Evolutionary conservation across 2,329 filamentous ascomycete species (phyloP).

Genomic region (Ascochyta lentis): DNA sequence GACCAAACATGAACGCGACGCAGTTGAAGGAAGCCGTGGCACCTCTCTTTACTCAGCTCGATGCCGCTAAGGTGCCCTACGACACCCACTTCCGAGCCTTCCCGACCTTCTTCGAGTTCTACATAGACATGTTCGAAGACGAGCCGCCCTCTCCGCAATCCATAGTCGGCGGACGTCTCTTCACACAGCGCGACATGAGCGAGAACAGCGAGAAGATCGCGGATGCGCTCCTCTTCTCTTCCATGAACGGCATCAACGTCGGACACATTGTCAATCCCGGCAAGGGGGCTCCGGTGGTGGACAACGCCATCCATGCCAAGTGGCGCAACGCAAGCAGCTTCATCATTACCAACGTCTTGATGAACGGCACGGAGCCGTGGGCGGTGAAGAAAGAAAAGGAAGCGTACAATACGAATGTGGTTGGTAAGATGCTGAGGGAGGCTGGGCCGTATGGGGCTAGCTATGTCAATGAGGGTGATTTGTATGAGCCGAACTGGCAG

Average conservation of each 20-base stretch:
- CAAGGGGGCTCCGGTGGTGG: slow-evolving; percentile 30
- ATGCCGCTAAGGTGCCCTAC: slow-evolving; percentile 42
- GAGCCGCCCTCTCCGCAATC: slow-evolving; percentile 39
- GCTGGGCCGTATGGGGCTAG: slow-evolving; percentile 40
- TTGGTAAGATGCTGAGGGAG: slow-evolving; percentile 40
- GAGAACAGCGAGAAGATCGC: slow-evolving; percentile 33
- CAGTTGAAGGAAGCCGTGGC: slow-evolving; percentile 36
- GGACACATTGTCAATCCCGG: slow-evolving; percentile 47
- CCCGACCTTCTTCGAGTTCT: slow-evolving; percentile 47
- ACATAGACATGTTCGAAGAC: slow-evolving; percentile 47
- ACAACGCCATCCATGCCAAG: slow-evolving; percentile 44
- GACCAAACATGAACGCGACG: slow-evolving; percentile 38
- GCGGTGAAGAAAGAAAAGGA: slow-evolving; percentile 36
- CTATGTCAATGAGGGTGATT: slow-evolving; percentile 48
- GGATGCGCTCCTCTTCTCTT: slow-evolving; percentile 35
- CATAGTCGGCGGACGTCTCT: slow-evolving; percentile 43
- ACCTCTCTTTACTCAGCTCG: slow-evolving; percentile 38
- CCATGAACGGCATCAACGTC: slow-evolving; percentile 35
- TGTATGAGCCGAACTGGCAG: slow-evolving; percentile 48
- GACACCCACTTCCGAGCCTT: slow-evolving; percentile 38
- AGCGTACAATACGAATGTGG: slow-evolving; percentile 38
- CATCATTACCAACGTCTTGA: slow-evolving; percentile 42
- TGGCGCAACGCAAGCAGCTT: slow-evolving; percentile 48
- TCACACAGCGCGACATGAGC: slow-evolving; percentile 38
- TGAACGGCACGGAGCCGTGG: slow-evolving; percentile 42